Percentiles rank a stretch among this genome's conserved stretches.
Conservation (phyloP, 768 basidiomycete genomes). For the Dictyophora rubrovolvata region DNA sequence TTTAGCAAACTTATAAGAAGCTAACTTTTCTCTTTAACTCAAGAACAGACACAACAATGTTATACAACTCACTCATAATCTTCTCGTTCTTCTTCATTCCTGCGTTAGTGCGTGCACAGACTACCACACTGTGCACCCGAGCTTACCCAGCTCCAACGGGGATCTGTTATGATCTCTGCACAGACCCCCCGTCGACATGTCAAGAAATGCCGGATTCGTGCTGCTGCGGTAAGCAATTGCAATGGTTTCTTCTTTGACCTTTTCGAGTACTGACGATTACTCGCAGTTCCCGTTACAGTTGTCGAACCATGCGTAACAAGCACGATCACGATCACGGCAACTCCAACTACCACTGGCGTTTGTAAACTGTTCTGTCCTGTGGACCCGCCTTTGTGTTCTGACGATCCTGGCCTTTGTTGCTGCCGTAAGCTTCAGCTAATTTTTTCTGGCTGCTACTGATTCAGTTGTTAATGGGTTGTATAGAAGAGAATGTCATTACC, state of each 20-base stretch:
- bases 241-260: no score
- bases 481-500: background rate
- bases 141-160: background rate
- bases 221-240: background rate
- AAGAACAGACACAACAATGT: background rate
- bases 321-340: background rate
- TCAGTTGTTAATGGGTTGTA: background rate
- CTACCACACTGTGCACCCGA: background rate
- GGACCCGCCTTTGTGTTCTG: background rate
- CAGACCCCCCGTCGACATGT: background rate
- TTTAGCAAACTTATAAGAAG: no score
- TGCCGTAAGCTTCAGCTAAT: background rate
- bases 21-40: no score
- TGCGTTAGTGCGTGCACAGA: background rate
- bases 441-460: background rate
- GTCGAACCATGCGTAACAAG: background rate
- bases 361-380: background rate
- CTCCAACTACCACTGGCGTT: background rate
- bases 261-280: background rate
- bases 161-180: background rate
- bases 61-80: background rate
- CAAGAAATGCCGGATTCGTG: background rate
- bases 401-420: background rate
- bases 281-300: background rate
- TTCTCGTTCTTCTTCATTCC: background rate